Conservation (phyloP, 371 early-diverging fungal species). For the Circinella minor region DNA sequence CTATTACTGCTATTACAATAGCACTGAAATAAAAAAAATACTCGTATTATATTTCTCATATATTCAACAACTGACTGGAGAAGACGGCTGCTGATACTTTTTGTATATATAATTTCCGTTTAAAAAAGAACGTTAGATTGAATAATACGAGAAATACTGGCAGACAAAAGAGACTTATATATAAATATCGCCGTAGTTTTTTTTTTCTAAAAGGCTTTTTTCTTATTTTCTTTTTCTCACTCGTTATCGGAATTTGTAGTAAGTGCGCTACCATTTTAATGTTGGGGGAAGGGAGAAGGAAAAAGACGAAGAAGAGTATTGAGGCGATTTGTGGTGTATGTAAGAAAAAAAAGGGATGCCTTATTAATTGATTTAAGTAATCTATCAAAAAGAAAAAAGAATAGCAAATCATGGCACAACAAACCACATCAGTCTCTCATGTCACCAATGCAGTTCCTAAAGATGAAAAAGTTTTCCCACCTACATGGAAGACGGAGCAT, state of each 20-base stretch:
- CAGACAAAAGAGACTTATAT: not conserved
- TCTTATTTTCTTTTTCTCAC: no score
- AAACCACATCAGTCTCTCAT: constrained; percentile 2
- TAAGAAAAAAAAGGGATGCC: not conserved
- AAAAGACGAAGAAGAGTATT: no score
- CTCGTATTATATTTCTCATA: not conserved
- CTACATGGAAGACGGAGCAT: constrained; percentile 6
- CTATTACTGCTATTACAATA: not conserved
- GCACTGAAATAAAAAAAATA: not conserved
- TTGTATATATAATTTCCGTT: constrained; percentile 14
- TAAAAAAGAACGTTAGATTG: constrained; percentile 6
- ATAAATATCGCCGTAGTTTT: not conserved
- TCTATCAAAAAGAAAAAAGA: not conserved
- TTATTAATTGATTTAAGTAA: not conserved
- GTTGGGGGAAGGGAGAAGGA: no score
- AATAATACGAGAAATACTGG: no score
- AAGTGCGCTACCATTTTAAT: no score
- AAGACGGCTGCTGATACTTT: not conserved
- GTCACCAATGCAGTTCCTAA: constrained; percentile 10
- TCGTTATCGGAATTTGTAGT: no score
- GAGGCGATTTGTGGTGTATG: not conserved
- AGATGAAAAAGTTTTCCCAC: constrained; percentile 10
- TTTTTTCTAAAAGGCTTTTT: not conserved
- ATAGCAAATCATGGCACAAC: constrained; percentile 5
- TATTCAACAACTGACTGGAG: constrained; percentile 4